Evolutionary conservation across 2,329 filamentous ascomycete genomes (phyloP).

Genomic region (Pseudocercospora fuligena): DNA sequence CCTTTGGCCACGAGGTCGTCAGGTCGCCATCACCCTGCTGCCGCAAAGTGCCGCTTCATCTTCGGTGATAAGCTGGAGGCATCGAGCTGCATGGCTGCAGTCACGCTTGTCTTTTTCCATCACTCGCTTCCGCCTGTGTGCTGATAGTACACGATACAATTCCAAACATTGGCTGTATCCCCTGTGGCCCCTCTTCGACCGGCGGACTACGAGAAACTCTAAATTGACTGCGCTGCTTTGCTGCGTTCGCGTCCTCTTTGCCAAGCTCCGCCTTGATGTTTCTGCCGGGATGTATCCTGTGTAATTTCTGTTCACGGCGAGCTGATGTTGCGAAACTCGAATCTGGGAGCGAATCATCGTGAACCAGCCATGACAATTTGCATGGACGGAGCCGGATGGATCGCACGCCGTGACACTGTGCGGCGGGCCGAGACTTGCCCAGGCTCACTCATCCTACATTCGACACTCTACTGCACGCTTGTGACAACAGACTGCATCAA

Average conservation of each 20-base stretch:
- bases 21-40: neutral
- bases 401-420: neutral
- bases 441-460: neutral
- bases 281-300: neutral
- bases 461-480: neutral
- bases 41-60: neutral
- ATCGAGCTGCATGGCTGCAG: neutral
- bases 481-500: neutral
- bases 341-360: neutral
- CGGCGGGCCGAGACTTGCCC: neutral
- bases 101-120: conserved; percentile 5
- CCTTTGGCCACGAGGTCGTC: neutral
- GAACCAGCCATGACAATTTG: neutral
- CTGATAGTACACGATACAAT: neutral
- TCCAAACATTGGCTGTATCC: neutral
- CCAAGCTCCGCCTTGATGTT: neutral
- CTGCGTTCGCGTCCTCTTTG: neutral
- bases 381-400: conserved; percentile 3
- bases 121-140: neutral
- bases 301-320: neutral
- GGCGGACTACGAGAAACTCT: neutral
- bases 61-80: neutral
- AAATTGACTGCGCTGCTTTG: neutral
- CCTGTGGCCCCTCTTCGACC: neutral
- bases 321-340: neutral